A percentile compares a stretch with the other conserved stretches of the same genome.
Evolutionary conservation across 176 grass and related monocot species (phyloP).

Genomic region (Puya raimondii): DNA sequence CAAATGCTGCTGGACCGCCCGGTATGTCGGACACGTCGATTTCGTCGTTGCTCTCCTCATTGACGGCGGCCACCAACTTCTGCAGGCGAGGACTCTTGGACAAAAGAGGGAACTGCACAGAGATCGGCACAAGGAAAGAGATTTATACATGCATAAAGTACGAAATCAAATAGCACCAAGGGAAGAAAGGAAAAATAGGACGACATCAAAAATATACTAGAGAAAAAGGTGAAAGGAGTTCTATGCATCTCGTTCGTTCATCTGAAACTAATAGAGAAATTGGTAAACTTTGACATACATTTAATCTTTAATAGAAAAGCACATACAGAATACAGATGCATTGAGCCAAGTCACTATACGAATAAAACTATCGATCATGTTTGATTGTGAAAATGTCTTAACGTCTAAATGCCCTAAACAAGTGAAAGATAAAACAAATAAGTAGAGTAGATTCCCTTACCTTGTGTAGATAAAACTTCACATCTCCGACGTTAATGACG

Average conservation of each 20-base stretch:
- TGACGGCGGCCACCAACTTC: conserved; percentile 57
- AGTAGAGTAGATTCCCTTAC: conserved; percentile 28
- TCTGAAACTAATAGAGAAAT: too few relatives aligned
- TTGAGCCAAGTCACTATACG: too few relatives aligned
- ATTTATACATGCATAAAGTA: too few relatives aligned
- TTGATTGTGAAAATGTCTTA: too few relatives aligned
- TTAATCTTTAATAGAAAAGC: background rate
- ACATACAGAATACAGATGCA: background rate
- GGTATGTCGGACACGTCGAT: conserved; percentile 81
- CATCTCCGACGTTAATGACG: conserved; percentile 59
- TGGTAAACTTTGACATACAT: too few relatives aligned
- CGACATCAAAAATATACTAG: background rate
- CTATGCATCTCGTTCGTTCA: too few relatives aligned
- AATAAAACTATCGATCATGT: too few relatives aligned
- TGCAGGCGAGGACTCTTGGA: conserved; percentile 89
- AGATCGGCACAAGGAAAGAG: background rate
- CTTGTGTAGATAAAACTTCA: conserved; percentile 99
- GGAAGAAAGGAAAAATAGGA: too few relatives aligned
- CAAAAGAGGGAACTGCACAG: conserved; percentile 91
- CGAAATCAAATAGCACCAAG: too few relatives aligned
- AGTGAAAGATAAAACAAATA: background rate
- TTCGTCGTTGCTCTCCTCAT: conserved; percentile 58
- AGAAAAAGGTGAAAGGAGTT: background rate
- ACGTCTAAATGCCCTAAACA: too few relatives aligned
- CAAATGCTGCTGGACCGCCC: conserved; percentile 81